Conservation (phyloP, 805 yeast genomes). For the Candida coleopterorum region DNA sequence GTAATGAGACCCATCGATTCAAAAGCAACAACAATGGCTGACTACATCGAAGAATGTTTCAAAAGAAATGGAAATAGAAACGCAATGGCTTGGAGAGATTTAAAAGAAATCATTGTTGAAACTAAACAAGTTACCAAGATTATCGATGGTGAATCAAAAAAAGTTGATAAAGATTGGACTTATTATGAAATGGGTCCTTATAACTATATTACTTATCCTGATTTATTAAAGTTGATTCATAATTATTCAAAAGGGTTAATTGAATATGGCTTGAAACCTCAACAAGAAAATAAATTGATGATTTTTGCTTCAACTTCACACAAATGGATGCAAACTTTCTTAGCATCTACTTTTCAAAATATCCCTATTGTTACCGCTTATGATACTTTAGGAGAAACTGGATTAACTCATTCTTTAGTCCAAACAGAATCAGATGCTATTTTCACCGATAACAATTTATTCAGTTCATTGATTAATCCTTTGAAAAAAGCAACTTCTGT, state of each 20-base stretch:
- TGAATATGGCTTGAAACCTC: slow-evolving; percentile 65
- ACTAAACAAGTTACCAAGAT: slow-evolving; percentile 66
- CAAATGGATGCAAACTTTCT: slow-evolving; percentile 84
- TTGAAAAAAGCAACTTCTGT: slow-evolving; percentile 57
- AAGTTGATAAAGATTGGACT: slow-evolving; percentile 82
- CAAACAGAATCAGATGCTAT: slow-evolving; percentile 78
- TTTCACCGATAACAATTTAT: slow-evolving; percentile 77
- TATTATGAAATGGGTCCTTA: slow-evolving; percentile 78
- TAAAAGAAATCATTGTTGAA: slow-evolving; percentile 71
- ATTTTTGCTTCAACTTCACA: slow-evolving; percentile 85
- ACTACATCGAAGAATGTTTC: slow-evolving; percentile 60
- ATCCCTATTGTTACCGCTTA: slow-evolving; percentile 94
- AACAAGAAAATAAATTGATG: slow-evolving; percentile 60
- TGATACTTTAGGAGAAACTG: slow-evolving; percentile 88
- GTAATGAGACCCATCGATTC: slow-evolving; percentile 59
- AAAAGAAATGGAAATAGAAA: slow-evolving; percentile 47
- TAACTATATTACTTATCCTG: slow-evolving; percentile 56
- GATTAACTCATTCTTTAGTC: slow-evolving; percentile 77
- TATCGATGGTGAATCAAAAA: slow-evolving; percentile 68
- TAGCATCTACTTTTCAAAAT: slow-evolving; percentile 72
- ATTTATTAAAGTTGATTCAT: slow-evolving; percentile 47
- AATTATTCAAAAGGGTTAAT: slow-evolving; percentile 71
- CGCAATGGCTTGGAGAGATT: slow-evolving; percentile 76
- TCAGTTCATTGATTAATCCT: slow-evolving; percentile 66
- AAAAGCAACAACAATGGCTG: slow-evolving; percentile 65